Percentiles rank a stretch among this genome's conserved stretches.
Evolutionary conservation across 2,329 filamentous ascomycete genomes (phyloP).

Genomic region (Clarireedia homoeocarpa): DNA sequence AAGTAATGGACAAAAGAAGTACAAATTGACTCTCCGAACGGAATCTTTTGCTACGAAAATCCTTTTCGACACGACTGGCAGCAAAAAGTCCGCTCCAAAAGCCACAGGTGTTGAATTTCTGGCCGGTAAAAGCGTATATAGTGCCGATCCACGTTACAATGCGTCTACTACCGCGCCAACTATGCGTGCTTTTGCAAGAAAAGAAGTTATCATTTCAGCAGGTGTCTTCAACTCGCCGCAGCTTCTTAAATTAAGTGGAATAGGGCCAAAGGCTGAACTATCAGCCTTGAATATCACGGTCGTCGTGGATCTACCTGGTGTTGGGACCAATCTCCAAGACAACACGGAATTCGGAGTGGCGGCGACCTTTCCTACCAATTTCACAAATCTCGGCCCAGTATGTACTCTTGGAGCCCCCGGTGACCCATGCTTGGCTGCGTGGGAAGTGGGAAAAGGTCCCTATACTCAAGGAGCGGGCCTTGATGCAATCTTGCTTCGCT

Average conservation of each 20-base stretch:
- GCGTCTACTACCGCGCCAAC: constrained; percentile 11
- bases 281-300: constrained; percentile 39
- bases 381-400: background rate
- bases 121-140: constrained; percentile 30
- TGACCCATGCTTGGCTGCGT: constrained; percentile 22
- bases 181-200: constrained; percentile 9
- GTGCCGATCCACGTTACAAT: constrained; percentile 8
- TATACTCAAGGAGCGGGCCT: constrained; percentile 41
- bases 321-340: constrained; percentile 54
- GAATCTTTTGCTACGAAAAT: constrained; percentile 34
- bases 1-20: constrained; percentile 13
- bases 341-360: constrained; percentile 31
- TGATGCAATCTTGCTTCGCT: constrained; percentile 12
- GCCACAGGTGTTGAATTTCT: constrained; percentile 38
- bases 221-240: constrained; percentile 39
- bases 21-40: constrained; percentile 16
- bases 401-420: constrained; percentile 27
- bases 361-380: background rate
- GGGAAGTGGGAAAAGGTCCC: constrained; percentile 32
- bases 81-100: constrained; percentile 21
- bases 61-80: constrained; percentile 29
- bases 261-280: constrained; percentile 34
- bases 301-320: constrained; percentile 50
- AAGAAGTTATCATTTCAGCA: constrained; percentile 39
- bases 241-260: constrained; percentile 38